Percentiles rank a stretch among this genome's conserved stretches.
Evolutionary conservation across 345 rosid species (phyloP).

Genomic region (Hibiscus syriacus): DNA sequence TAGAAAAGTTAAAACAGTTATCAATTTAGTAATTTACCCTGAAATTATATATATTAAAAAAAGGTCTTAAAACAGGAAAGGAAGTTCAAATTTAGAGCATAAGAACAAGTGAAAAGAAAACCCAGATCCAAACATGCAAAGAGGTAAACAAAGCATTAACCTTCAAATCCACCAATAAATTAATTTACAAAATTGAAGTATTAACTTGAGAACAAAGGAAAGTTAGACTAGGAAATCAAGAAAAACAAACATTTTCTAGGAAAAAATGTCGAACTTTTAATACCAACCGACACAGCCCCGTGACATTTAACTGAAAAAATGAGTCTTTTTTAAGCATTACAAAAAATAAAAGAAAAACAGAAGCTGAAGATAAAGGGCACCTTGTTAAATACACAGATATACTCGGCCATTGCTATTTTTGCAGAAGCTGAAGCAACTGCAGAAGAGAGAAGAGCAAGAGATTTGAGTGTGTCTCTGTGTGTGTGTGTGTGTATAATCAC

Average conservation of each 20-base stretch:
- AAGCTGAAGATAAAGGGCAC: slow-evolving; percentile 14
- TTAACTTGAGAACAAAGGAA: background rate
- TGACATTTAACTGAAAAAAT: background rate
- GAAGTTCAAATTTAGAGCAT: background rate
- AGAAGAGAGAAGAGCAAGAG: background rate
- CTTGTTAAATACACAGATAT: slow-evolving; percentile 49
- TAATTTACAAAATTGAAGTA: background rate
- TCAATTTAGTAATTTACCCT: background rate
- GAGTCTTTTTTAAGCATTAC: background rate
- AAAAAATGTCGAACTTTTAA: background rate
- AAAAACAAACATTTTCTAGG: background rate
- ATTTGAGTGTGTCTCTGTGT: background rate
- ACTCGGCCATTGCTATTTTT: slow-evolving; percentile 57
- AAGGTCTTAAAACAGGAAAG: background rate
- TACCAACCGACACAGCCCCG: background rate
- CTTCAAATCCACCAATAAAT: background rate
- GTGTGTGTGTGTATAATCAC: background rate
- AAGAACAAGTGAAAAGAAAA: background rate
- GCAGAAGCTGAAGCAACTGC: slow-evolving; percentile 20
- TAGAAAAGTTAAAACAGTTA: background rate
- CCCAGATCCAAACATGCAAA: slow-evolving; percentile 13
- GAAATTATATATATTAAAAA: background rate
- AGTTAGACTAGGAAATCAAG: background rate
- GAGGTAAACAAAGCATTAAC: slow-evolving; percentile 1
- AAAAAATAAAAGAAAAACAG: background rate